Evolutionary conservation across 2,329 filamentous ascomycete genomes (phyloP).

Genomic region (Capronia coronata): DNA sequence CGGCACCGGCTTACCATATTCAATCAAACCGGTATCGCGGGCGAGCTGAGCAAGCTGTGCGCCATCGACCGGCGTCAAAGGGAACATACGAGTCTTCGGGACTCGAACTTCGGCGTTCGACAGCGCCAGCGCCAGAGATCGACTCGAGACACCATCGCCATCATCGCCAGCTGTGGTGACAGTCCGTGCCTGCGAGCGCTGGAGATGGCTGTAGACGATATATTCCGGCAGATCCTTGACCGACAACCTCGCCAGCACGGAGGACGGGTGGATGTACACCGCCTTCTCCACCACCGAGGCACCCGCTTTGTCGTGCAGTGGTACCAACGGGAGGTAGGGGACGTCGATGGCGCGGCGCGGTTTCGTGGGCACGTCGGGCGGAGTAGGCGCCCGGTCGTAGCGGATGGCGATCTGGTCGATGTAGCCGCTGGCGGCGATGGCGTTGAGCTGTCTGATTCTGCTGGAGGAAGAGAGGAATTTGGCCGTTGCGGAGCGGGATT

Average conservation of each 20-base stretch:
- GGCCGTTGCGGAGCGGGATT: slow-evolving; percentile 46
- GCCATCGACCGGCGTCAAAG: slow-evolving; percentile 71
- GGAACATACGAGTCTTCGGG: slow-evolving; percentile 77
- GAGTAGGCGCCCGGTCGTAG: slow-evolving; percentile 72
- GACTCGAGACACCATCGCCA: slow-evolving; percentile 25
- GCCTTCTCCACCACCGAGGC: slow-evolving; percentile 54
- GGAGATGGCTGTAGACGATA: slow-evolving; percentile 79
- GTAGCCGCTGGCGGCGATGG: slow-evolving; percentile 87
- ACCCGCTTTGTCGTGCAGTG: slow-evolving; percentile 34
- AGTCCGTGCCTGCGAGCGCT: slow-evolving; percentile 54
- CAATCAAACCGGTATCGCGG: slow-evolving; percentile 74
- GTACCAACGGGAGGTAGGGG: slow-evolving; percentile 78
- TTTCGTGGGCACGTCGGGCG: slow-evolving; percentile 60
- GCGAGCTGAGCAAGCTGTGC: slow-evolving; percentile 71
- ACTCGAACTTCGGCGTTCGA: background rate
- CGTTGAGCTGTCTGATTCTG: slow-evolving; percentile 69
- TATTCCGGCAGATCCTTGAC: slow-evolving; percentile 74
- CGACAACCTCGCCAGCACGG: slow-evolving; percentile 65
- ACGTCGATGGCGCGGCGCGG: slow-evolving; percentile 85
- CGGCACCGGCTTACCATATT: slow-evolving; percentile 85
- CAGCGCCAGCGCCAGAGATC: background rate
- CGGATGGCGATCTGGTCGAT: slow-evolving; percentile 92
- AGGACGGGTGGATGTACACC: slow-evolving; percentile 84
- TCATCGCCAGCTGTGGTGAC: slow-evolving; percentile 47
- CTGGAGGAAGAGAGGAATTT: slow-evolving; percentile 48